phyloP scores from a whole-genome alignment of 192 early-diverging fungal species.

The Gaertneriomyces semiglobifer region DNA sequence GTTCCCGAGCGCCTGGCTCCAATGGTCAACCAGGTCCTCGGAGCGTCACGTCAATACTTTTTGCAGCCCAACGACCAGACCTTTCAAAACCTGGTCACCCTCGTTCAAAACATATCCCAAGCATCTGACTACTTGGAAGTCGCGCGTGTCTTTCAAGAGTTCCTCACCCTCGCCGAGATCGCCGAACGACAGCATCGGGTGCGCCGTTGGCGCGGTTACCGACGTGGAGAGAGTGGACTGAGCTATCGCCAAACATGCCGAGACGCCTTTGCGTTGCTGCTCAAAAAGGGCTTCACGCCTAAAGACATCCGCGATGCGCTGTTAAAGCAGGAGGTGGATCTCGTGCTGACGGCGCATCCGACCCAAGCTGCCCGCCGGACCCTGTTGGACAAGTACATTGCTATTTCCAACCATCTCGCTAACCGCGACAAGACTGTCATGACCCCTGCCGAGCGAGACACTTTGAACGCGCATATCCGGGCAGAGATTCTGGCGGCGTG shows the following conservation, averaged over 20 bases:
- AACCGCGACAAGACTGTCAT: conserved; percentile 27
- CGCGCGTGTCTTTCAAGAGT: conserved; percentile 34
- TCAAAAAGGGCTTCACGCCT: conserved; percentile 25
- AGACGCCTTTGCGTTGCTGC: conserved; percentile 30
- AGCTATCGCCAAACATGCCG: conserved; percentile 32
- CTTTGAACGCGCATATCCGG: conserved; percentile 10
- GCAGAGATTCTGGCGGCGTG: conserved; percentile 32
- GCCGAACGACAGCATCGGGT: conserved; percentile 40
- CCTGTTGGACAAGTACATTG: conserved; percentile 31
- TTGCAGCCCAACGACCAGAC: conserved; percentile 16
- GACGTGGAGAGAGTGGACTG: conserved; percentile 29
- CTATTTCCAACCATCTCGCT: conserved; percentile 28
- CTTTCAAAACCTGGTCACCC: conserved; percentile 19
- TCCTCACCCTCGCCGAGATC: conserved; percentile 33
- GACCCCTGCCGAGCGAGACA: conserved; percentile 31
- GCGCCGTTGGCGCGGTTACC: conserved; percentile 36
- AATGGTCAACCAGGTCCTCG: conserved; percentile 21
- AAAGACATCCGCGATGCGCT: conserved; percentile 29
- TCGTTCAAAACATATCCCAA: conserved; percentile 7
- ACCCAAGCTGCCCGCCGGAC: conserved; percentile 36
- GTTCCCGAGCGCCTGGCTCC: conserved; percentile 22
- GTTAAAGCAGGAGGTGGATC: conserved; percentile 27
- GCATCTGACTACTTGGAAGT: conserved; percentile 26
- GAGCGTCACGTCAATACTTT: conserved; percentile 24
- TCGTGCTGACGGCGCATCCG: conserved; percentile 35